These are phyloP conservation scores for Zymoseptoria crescenta DNA, from an alignment of 2,329 filamentous ascomycete species.

Conservation along the genomic window DNA sequence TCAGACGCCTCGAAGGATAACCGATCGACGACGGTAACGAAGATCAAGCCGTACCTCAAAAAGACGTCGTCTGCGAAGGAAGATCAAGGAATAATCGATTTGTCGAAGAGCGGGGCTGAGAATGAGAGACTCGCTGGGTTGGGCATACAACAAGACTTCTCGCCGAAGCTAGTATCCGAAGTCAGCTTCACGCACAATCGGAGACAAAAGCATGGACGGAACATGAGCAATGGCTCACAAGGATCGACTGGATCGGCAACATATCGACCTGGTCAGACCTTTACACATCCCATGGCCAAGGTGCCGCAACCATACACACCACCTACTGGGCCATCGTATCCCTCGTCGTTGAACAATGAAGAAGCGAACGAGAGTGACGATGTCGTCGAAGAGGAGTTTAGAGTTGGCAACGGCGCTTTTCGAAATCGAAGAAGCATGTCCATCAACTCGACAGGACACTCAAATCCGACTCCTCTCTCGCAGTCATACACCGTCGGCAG, in stretches of 20 bases:
- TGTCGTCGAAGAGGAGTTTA: constrained; percentile 40
- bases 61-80: constrained; percentile 46
- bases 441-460: constrained; percentile 30
- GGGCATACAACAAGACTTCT: constrained; percentile 45
- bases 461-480: constrained; percentile 24
- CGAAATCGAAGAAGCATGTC: constrained; percentile 37
- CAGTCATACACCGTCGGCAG: constrained; percentile 29
- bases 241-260: constrained; percentile 43
- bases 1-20: constrained; percentile 1
- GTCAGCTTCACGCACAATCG: constrained; percentile 36
- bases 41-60: constrained; percentile 50
- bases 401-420: constrained; percentile 29
- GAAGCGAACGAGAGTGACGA: constrained; percentile 34
- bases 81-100: constrained; percentile 39
- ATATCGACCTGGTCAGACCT: constrained; percentile 39
- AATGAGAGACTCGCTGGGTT: constrained; percentile 46
- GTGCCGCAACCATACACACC: constrained; percentile 48
- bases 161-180: constrained; percentile 36
- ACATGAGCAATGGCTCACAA: constrained; percentile 49
- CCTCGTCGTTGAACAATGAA: constrained; percentile 40
- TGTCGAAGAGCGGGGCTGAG: constrained; percentile 48
- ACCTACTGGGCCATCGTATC: constrained; percentile 43
- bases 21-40: constrained; percentile 17
- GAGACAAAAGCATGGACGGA: constrained; percentile 41
- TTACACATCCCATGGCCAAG: constrained; percentile 50